A percentile compares a stretch with the other conserved stretches of the same genome.
Evolutionary conservation across 2,329 filamentous ascomycete genomes (phyloP).

Genomic region (Magnaporthales sp.): DNA sequence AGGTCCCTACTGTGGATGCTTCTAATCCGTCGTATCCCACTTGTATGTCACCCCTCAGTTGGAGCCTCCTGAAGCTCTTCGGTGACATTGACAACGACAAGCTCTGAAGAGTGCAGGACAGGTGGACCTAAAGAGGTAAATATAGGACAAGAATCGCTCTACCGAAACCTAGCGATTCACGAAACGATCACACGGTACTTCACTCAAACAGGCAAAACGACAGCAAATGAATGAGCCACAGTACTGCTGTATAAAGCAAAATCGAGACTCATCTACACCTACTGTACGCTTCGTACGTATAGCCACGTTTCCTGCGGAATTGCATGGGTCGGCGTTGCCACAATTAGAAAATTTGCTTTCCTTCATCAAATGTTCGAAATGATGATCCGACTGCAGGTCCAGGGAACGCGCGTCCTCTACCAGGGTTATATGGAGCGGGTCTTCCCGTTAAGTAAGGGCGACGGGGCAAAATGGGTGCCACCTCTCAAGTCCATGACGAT

Average conservation of each 20-base stretch:
- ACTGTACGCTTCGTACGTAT: background rate
- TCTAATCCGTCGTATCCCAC: no score
- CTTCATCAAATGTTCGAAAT: background rate
- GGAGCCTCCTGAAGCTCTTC: no score
- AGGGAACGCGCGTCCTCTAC: background rate
- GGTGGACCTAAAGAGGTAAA: background rate
- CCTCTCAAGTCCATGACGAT: background rate
- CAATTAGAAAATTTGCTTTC: background rate
- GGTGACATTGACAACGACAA: no score
- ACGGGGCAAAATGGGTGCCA: background rate
- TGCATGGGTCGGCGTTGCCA: background rate
- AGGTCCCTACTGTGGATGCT: no score
- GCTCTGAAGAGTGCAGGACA: no score
- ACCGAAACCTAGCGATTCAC: background rate
- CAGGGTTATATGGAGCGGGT: background rate
- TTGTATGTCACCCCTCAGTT: no score
- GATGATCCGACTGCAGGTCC: background rate
- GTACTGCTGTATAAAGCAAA: background rate
- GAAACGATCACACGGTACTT: background rate
- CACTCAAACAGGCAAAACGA: background rate
- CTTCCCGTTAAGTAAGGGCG: background rate
- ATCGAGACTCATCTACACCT: background rate
- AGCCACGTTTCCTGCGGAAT: background rate
- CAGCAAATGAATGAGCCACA: background rate
- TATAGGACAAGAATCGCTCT: background rate